These are phyloP conservation scores for Naegleria gruberi DNA, from an alignment of 208 protist genomes.

Conservation along the genomic window DNA sequence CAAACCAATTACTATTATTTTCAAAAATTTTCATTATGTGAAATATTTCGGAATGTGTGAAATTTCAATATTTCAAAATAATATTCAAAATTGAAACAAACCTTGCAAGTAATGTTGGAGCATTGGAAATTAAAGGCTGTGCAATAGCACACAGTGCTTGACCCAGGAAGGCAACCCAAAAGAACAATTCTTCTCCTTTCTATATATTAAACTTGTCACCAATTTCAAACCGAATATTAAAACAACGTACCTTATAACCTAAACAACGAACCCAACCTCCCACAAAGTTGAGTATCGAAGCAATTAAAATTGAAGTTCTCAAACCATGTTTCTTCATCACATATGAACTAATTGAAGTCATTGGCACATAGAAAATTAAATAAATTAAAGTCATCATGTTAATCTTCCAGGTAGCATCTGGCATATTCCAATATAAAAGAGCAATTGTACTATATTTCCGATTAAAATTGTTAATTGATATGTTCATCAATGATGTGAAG, in stretches of 20 bases:
- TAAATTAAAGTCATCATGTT: background rate
- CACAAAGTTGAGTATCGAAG: background rate
- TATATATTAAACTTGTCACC: background rate
- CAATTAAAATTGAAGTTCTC: background rate
- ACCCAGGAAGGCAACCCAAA: background rate
- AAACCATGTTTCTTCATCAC: background rate
- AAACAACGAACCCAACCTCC: background rate
- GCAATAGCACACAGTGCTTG: background rate
- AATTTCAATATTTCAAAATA: no score
- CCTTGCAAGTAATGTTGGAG: background rate
- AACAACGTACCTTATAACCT: background rate
- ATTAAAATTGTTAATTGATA: no score
- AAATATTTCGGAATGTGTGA: no score
- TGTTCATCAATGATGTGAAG: no score
- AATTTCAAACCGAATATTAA: background rate
- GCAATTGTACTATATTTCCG: background rate
- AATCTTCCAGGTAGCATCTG: background rate
- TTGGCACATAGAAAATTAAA: background rate
- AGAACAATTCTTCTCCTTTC: conserved; percentile 7
- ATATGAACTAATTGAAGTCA: background rate
- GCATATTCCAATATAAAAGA: background rate
- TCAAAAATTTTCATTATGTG: background rate
- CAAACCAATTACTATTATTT: background rate
- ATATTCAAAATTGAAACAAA: background rate
- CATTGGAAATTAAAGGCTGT: background rate